Evolutionary conservation across 2,329 filamentous ascomycete species (phyloP).

Genomic region (Cadophora sp.): DNA sequence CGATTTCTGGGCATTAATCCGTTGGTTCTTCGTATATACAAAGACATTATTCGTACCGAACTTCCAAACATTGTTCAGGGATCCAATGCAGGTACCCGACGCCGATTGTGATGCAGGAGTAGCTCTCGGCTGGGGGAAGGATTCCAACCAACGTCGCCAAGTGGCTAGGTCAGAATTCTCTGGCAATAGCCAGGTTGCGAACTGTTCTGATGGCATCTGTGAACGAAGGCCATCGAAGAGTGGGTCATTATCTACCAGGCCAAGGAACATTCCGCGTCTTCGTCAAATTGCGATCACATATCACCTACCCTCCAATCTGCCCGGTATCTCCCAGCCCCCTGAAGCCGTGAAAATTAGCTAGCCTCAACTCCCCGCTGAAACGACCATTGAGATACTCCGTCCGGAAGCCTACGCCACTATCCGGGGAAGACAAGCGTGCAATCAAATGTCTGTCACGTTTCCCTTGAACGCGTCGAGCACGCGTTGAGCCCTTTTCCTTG

Average conservation of each 20-base stretch:
- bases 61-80: background rate
- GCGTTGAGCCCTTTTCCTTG: background rate
- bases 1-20: background rate
- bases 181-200: too few relatives aligned
- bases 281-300: background rate
- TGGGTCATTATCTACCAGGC: background rate
- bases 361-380: background rate
- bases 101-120: background rate
- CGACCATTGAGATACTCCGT: background rate
- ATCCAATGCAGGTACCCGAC: background rate
- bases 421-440: background rate
- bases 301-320: background rate
- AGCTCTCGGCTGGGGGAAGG: background rate
- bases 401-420: background rate
- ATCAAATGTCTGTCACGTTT: background rate
- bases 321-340: background rate
- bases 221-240: too few relatives aligned
- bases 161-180: background rate
- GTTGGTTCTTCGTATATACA: slow-evolving; percentile 4
- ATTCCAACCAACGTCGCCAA: background rate
- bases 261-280: background rate
- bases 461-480: background rate
- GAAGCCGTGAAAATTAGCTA: background rate
- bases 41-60: background rate
- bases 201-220: background rate